phyloP scores from a whole-genome alignment of 2,329 filamentous ascomycete species.

The Nigrospora sphaerica region DNA sequence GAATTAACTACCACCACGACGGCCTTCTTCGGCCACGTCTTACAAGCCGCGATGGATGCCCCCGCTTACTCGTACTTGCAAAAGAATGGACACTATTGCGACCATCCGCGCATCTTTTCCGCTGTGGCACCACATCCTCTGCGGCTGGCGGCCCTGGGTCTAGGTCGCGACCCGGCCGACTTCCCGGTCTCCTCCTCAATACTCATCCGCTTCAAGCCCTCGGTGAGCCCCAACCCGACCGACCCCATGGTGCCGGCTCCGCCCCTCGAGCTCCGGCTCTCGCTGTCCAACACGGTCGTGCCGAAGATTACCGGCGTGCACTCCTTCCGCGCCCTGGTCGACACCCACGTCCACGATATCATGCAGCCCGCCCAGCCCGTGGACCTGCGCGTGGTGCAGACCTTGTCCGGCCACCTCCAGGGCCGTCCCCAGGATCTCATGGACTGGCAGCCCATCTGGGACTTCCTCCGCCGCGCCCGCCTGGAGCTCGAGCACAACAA shows the following conservation, averaged over 20 bases:
- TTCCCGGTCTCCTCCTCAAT: constrained; percentile 24
- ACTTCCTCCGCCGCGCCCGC: constrained; percentile 36
- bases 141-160: constrained; percentile 27
- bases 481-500: constrained; percentile 36
- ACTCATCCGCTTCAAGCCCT: constrained; percentile 39
- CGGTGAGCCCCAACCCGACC: constrained; percentile 11
- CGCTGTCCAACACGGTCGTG: constrained; percentile 22
- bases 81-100: neutral
- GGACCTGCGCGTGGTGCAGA: constrained; percentile 40
- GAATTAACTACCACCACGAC: constrained; percentile 18
- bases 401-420: constrained; percentile 21
- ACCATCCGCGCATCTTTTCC: constrained; percentile 29
- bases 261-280: constrained; percentile 29
- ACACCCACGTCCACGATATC: constrained; percentile 31
- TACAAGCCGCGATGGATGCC: constrained; percentile 16
- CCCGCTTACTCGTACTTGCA: constrained; percentile 5
- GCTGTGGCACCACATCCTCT: constrained; percentile 41
- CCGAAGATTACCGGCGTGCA: constrained; percentile 17
- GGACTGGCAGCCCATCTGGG: constrained; percentile 24
- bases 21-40: constrained; percentile 45
- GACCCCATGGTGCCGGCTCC: constrained; percentile 16
- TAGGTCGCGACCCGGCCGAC: constrained; percentile 10
- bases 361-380: constrained; percentile 38
- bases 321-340: constrained; percentile 30
- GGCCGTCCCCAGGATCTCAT: constrained; percentile 16